These are phyloP conservation scores for Suhomyces terraborum DNA, from an alignment of 1,139 yeast species.

Conservation along the genomic window DNA sequence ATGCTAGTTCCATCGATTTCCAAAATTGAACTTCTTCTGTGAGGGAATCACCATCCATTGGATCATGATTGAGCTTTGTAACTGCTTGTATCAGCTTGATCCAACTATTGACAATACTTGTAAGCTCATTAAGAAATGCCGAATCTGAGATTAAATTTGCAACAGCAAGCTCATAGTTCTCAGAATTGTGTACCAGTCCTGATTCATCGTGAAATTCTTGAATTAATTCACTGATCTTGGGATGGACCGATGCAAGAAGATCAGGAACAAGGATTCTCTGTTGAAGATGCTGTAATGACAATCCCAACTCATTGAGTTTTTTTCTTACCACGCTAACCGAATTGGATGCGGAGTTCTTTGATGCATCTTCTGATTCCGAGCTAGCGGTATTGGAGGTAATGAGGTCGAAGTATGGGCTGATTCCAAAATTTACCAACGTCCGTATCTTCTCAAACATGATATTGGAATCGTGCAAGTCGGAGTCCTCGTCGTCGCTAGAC, in stretches of 20 bases:
- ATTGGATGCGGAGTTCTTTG: conserved; percentile 13
- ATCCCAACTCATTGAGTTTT: conserved; percentile 68
- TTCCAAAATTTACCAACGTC: conserved; percentile 52
- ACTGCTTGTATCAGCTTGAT: conserved; percentile 61
- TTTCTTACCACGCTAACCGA: conserved; percentile 52
- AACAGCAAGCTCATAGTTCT: conserved; percentile 21
- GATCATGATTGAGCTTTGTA: conserved; percentile 53
- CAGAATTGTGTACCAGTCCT: conserved; percentile 22
- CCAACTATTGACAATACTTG: conserved; percentile 73
- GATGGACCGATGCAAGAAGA: conserved; percentile 55
- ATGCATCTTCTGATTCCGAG: conserved; percentile 18
- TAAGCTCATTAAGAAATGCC: conserved; percentile 62
- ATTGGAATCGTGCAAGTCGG: conserved; percentile 18
- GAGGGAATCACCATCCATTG: conserved; percentile 58
- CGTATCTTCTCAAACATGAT: conserved; percentile 58
- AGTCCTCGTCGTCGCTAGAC: conserved; percentile 21
- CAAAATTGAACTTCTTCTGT: conserved; percentile 78
- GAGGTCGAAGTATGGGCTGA: conserved; percentile 43
- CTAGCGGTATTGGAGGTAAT: conserved; percentile 14
- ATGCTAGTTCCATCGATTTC: conserved; percentile 69
- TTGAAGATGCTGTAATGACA: conserved; percentile 68
- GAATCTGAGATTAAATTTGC: conserved; percentile 43
- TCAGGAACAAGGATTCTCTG: conserved; percentile 73
- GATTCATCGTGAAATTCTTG: conserved; percentile 20
- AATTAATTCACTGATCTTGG: conserved; percentile 42